phyloP scores from a whole-genome alignment of 1,139 yeast species.

The Suhomyces terraborum region DNA sequence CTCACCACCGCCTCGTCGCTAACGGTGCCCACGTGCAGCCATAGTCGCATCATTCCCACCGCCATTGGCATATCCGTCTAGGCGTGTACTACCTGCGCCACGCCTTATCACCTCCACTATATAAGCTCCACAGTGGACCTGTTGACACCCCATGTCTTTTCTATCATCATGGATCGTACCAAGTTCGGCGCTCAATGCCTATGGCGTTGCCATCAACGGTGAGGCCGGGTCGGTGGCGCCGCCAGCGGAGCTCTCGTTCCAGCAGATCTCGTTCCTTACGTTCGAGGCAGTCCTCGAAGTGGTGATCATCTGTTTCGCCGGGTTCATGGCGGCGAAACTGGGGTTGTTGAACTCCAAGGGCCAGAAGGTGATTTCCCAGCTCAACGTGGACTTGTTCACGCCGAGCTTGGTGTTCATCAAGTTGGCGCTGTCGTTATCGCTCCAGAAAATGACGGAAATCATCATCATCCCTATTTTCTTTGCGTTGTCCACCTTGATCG shows the following conservation, averaged over 20 bases:
- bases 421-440: constrained; percentile 71
- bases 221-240: neutral
- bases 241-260: constrained; percentile 44
- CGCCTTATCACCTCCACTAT: neutral
- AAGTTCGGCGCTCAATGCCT: too few relatives aligned
- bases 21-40: too few relatives aligned
- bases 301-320: constrained; percentile 69
- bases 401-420: constrained; percentile 83
- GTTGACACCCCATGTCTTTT: neutral
- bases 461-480: constrained; percentile 74
- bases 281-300: constrained; percentile 81
- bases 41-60: too few relatives aligned
- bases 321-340: constrained; percentile 65
- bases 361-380: constrained; percentile 63
- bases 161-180: constrained; percentile 3
- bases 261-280: constrained; percentile 61
- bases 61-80: too few relatives aligned
- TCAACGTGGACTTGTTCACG: constrained; percentile 79
- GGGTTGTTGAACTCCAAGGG: constrained; percentile 62
- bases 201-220: too few relatives aligned
- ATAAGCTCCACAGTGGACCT: neutral
- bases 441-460: constrained; percentile 67
- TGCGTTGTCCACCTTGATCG: constrained; percentile 63
- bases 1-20: too few relatives aligned
- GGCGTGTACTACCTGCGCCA: too few relatives aligned